Conservation (phyloP, 257 asterid genomes). For the Gardenia jasminoides region DNA sequence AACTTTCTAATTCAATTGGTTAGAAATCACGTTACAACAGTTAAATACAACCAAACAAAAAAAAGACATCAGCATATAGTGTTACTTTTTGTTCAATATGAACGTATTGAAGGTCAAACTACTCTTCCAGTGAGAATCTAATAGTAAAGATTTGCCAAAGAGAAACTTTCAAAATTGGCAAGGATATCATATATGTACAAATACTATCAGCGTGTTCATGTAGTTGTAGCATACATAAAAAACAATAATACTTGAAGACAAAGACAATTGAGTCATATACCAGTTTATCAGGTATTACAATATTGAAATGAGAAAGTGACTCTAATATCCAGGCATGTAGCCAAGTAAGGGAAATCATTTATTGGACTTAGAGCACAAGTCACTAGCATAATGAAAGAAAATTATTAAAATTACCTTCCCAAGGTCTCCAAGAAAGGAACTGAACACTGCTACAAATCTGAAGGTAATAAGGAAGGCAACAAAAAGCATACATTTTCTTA, state of each 20-base stretch:
- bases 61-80: background rate
- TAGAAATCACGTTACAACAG: background rate
- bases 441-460: slow-evolving; percentile 93
- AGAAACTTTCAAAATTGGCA: background rate
- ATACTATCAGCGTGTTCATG: background rate
- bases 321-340: background rate
- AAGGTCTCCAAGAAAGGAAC: slow-evolving; percentile 93
- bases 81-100: background rate
- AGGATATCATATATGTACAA: background rate
- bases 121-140: background rate
- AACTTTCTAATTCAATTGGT: background rate
- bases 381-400: background rate
- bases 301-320: background rate
- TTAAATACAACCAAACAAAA: background rate
- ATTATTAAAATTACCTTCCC: slow-evolving; percentile 68
- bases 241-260: background rate
- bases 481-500: slow-evolving; percentile 3
- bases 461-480: slow-evolving; percentile 34
- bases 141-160: no score
- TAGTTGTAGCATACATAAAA: background rate
- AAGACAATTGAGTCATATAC: background rate
- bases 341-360: background rate
- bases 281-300: background rate
- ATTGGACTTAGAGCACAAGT: background rate
- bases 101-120: background rate